These are phyloP conservation scores for Leishmania turanica DNA, from an alignment of 208 protist species.

Conservation along the genomic window DNA sequence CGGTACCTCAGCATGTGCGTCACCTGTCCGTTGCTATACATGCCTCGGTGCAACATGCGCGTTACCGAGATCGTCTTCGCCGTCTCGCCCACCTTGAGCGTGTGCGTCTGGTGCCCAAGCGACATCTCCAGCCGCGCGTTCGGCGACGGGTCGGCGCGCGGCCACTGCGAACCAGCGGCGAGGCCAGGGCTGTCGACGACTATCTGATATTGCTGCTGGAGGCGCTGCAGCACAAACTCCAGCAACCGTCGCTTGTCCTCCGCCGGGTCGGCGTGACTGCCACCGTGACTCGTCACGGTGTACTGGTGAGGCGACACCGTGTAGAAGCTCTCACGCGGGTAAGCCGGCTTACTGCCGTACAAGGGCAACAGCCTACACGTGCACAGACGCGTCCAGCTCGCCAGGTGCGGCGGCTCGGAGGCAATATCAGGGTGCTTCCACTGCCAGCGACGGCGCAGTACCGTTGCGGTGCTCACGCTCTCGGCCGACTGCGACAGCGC, in stretches of 20 bases:
- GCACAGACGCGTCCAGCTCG: constrained; percentile 72
- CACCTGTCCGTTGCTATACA: constrained; percentile 80
- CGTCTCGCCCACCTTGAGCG: constrained; percentile 77
- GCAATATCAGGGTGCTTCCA: constrained; percentile 64
- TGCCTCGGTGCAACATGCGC: constrained; percentile 79
- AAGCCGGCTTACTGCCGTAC: constrained; percentile 74
- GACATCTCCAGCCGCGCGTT: constrained; percentile 79
- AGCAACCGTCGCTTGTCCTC: constrained; percentile 47
- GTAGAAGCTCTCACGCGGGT: constrained; percentile 82
- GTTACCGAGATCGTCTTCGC: constrained; percentile 69
- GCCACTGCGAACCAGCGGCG: constrained; percentile 28
- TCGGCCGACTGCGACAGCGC: constrained; percentile 44
- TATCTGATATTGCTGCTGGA: constrained; percentile 89
- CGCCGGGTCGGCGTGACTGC: not conserved
- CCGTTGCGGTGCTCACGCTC: constrained; percentile 60
- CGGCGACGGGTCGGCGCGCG: constrained; percentile 51
- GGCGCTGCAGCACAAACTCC: constrained; percentile 84
- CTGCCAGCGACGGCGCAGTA: constrained; percentile 78
- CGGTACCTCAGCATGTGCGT: constrained; percentile 71
- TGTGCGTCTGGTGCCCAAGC: constrained; percentile 85
- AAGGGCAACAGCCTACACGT: constrained; percentile 71
- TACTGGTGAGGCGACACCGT: constrained; percentile 78
- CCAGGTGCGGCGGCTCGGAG: constrained; percentile 33
- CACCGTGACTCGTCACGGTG: constrained; percentile 40
- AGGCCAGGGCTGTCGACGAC: constrained; percentile 57